Evolutionary conservation across 2,329 filamentous ascomycete species (phyloP).

Genomic region (Waltergamsia citrina): DNA sequence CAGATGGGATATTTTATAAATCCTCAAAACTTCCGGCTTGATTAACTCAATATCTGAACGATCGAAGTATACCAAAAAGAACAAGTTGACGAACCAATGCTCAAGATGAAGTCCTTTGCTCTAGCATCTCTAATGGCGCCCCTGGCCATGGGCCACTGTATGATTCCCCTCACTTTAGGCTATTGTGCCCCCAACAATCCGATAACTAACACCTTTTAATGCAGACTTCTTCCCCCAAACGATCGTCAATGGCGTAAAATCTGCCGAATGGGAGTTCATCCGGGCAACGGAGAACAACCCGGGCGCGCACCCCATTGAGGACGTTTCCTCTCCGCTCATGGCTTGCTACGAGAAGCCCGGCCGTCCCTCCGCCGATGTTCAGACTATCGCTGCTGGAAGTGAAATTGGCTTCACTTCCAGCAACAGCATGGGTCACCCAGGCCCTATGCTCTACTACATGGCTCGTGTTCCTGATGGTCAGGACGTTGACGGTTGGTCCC

Average conservation of each 20-base stretch:
- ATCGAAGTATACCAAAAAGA: too few species aligned
- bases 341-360: slow-evolving; percentile 19
- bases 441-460: slow-evolving; percentile 25
- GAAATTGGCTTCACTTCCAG: slow-evolving; percentile 26
- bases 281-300: slow-evolving; percentile 24
- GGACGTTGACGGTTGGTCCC: slow-evolving; percentile 19
- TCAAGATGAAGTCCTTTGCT: neutral
- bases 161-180: neutral
- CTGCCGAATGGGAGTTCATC: slow-evolving; percentile 17
- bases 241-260: slow-evolving; percentile 6
- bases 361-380: slow-evolving; percentile 11
- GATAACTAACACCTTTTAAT: neutral
- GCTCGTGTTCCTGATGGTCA: slow-evolving; percentile 23
- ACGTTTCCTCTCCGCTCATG: slow-evolving; percentile 19
- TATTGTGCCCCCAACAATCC: neutral
- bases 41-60: too few species aligned
- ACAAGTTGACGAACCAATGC: too few species aligned
- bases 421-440: slow-evolving; percentile 25
- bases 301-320: slow-evolving; percentile 17
- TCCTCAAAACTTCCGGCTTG: too few species aligned
- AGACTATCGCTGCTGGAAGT: slow-evolving; percentile 25
- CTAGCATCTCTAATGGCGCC: neutral
- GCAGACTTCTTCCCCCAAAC: slow-evolving; percentile 7
- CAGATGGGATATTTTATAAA: too few species aligned
- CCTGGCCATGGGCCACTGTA: neutral